Base-by-base conservation (phyloP, 805 yeast species). In the Sugiyamaella floridensis region DNA sequence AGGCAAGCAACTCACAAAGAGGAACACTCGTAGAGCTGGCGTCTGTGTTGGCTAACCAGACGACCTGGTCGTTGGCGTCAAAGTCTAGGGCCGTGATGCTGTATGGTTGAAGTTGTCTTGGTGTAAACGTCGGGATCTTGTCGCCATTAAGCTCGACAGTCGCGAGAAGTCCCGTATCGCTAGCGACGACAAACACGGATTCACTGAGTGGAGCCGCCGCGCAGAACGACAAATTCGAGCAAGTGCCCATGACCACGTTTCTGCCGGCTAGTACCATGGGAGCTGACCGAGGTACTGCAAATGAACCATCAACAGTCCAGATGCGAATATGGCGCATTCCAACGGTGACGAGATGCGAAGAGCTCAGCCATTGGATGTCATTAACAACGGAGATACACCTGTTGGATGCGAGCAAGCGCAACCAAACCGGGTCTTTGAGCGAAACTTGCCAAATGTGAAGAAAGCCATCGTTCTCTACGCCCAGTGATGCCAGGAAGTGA, bases 401-500 rank as follows among this genome's bases (percentile, higher is more conserved):
- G 66, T 85, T 85, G 40, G 81, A 76, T 0, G 82, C 79, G 18
- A 67, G 63, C 29, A 80, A 69, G 4, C 62, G 61, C 5, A 71
- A 62, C 2, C 65, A 58, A 0, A 70, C 67, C n/a, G n/a, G n/a
- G 10, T 61, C 63, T 8, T 49, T 43, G n/a, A 55, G 50, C 28
- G 54, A 52, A 12, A 77, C 61, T 46, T 65, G 71, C 90, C 92
- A 85, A 8, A 86, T 66, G 58, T 80, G 77, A 11, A 85, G 61
- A 53, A 74, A 82, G 1, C 90, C 89, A 63, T 85, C 93, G 58
- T 81, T 82, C 2, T 81, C 70, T n/a, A 78, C 68, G 0, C 92
- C 92, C 47, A 84, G 65, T 9, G 88, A 81, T 34, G 84, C 77
- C 34, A 85, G 66, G 51, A 63, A 71, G 42, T 66, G 70, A 49